These are phyloP conservation scores for Coprinopsis cinerea DNA, from an alignment of 768 basidiomycete species.

Conservation along the genomic window DNA sequence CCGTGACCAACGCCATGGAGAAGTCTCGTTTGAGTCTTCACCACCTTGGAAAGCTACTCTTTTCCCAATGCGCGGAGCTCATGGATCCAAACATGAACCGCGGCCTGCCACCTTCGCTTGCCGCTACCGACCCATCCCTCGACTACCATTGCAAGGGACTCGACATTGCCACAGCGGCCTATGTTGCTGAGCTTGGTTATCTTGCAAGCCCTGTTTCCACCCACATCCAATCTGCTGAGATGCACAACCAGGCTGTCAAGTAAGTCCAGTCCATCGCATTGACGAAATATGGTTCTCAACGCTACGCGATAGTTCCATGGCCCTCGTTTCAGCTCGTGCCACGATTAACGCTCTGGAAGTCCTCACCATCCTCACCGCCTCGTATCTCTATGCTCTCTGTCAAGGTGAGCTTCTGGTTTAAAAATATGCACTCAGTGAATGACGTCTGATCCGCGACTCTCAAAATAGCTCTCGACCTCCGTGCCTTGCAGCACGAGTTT, in stretches of 20 bases:
- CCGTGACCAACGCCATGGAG: conserved; percentile 84
- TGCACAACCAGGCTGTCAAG: conserved; percentile 93
- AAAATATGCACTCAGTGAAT: not conserved
- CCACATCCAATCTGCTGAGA: conserved; percentile 81
- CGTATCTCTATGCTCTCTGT: conserved; percentile 67
- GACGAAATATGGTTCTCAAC: conserved; percentile 1
- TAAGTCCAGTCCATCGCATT: conserved; percentile 28
- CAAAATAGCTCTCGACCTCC: conserved; percentile 65
- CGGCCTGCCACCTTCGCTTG: conserved; percentile 74
- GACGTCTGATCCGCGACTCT: conserved; percentile 3
- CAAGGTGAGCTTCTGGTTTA: conserved; percentile 59
- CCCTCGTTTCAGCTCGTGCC: conserved; percentile 76
- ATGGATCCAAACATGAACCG: conserved; percentile 75
- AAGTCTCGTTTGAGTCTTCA: conserved; percentile 72
- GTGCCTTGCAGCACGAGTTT: conserved; percentile 69
- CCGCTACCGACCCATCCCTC: conserved; percentile 73
- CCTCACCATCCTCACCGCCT: conserved; percentile 64
- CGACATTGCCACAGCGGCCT: conserved; percentile 80
- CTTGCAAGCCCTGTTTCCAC: conserved; percentile 82
- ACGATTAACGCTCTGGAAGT: conserved; percentile 77
- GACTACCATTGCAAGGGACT: conserved; percentile 83
- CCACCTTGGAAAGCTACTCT: conserved; percentile 65
- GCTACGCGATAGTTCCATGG: conserved; percentile 55
- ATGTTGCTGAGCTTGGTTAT: conserved; percentile 75
- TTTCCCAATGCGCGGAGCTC: conserved; percentile 64